Conservation (phyloP, 2,329 filamentous ascomycete genomes). For the Hymenoscyphus infarciens region DNA sequence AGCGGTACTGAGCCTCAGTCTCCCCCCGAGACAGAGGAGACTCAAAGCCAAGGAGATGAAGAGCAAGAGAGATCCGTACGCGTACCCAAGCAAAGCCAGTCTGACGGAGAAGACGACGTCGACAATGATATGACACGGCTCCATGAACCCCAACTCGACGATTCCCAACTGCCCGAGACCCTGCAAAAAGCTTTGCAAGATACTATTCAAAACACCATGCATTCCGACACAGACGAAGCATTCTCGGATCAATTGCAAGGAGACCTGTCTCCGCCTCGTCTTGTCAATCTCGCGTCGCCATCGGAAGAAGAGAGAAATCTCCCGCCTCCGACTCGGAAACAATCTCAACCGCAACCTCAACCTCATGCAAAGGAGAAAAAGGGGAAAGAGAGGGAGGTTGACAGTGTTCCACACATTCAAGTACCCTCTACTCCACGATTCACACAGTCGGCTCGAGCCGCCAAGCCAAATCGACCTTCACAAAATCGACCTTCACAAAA, state of each 20-base stretch:
- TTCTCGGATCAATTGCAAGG: not conserved
- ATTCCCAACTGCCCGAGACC: not conserved
- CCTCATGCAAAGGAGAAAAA: not conserved
- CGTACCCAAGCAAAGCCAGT: not conserved
- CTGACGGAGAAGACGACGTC: not conserved
- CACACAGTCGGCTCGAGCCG: not conserved
- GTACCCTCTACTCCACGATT: constrained; percentile 6
- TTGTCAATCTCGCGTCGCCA: not conserved
- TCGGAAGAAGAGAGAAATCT: not conserved
- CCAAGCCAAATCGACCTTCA: not conserved
- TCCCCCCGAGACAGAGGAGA: constrained; percentile 6
- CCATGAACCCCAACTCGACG: not conserved
- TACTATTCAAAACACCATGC: not conserved
- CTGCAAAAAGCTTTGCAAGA: not conserved
- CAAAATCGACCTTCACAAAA: not conserved
- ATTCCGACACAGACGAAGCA: not conserved
- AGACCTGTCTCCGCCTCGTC: not conserved
- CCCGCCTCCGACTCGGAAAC: no score
- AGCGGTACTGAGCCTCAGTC: not conserved
- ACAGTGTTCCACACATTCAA: constrained; percentile 3
- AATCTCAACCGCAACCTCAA: not conserved
- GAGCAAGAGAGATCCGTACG: not conserved
- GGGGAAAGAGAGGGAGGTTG: constrained; percentile 2
- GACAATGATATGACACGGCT: constrained; percentile 1
- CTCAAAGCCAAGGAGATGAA: not conserved